Base-by-base conservation (phyloP, 2,329 filamentous ascomycete genomes). In the Xylariaceae sp. region DNA sequence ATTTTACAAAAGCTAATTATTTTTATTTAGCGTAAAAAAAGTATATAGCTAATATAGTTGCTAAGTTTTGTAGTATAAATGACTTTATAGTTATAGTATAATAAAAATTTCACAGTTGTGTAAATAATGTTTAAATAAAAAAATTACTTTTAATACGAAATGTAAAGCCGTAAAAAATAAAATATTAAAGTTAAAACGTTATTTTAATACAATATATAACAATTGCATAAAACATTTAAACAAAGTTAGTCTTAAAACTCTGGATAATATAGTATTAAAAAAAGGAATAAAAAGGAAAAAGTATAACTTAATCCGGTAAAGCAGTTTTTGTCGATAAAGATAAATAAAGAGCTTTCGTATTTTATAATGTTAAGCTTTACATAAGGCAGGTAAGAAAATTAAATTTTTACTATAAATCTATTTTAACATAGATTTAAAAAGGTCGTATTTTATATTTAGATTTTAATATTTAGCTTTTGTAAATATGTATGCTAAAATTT, bases 191-290 rank as follows among this genome's bases (percentile, higher is more conserved):
- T 37, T 67, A 2, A 42, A 55, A 6, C 13, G 30, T 2, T 49
- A 63, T 1, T 48, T 68, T 0, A 29, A 59, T 2, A 43, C 44
- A 7, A 18, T 29, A 4, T 62, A 67, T 26, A 74, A 48, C 1
- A 36, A 49, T 7, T 61, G 59, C 24, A 15, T 59, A 44, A 52
- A 37, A 20, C 58, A 61, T 11, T 18, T 66, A 3, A 56, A 62
- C 3, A 64, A 64, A 1, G 63, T 39, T 0, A 59, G 60, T 1
- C 16, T 64, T 3, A 40, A 55, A 35, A 10, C 36, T 16, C 9
- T n/a, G 24, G n/a, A 18, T 16, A 18, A 27, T 10, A 6, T 32
- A 16, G 6, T 36, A 10, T 5, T 15, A 46, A 32, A n/a, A 36
- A 45, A 16, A 15, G 18, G 2, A 26, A 23, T 29, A 10, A 8